These are phyloP conservation scores for Colletotrichum chlorophyti DNA, from an alignment of 2,329 filamentous ascomycete genomes.

Conservation along the genomic window DNA sequence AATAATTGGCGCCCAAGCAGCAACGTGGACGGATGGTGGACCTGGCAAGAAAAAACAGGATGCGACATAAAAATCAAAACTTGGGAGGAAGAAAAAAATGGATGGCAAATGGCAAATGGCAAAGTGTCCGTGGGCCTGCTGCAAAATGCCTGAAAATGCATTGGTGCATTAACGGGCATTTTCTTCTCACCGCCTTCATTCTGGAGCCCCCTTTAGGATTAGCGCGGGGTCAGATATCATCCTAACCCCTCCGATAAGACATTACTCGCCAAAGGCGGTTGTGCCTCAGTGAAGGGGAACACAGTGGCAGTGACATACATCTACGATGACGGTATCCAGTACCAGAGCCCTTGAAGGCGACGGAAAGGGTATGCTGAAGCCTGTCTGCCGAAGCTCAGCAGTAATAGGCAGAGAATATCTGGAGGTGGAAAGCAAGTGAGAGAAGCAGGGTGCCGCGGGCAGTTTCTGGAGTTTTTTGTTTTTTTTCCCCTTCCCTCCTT, in stretches of 20 bases:
- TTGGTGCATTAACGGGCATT: slow-evolving; percentile 32
- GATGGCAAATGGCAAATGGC: slow-evolving; percentile 4
- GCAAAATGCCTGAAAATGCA: not conserved
- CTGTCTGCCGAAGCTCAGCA: not conserved
- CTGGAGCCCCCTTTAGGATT: slow-evolving; percentile 24
- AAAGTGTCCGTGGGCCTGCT: slow-evolving; percentile 3
- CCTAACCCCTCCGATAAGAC: slow-evolving; percentile 35
- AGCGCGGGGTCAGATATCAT: slow-evolving; percentile 32
- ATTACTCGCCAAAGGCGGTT: slow-evolving; percentile 28
- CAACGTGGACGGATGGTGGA: not conserved
- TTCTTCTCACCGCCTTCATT: slow-evolving; percentile 37
- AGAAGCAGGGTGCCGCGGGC: slow-evolving; percentile 30
- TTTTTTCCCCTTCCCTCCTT: slow-evolving; percentile 27
- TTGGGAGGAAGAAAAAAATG: not conserved
- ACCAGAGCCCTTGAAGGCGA: too few relatives aligned
- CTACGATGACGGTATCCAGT: too few relatives aligned
- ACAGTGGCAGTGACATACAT: not conserved
- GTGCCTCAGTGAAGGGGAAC: slow-evolving; percentile 5
- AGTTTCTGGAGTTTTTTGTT: slow-evolving; percentile 32
- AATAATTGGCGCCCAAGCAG: not conserved
- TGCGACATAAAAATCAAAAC: too few relatives aligned
- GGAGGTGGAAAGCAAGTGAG: not conserved
- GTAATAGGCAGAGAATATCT: not conserved
- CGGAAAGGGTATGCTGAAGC: too few relatives aligned
- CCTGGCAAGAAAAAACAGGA: too few relatives aligned